phyloP scores from a whole-genome alignment of 345 rosid species.

The Excoecaria agallocha region DNA sequence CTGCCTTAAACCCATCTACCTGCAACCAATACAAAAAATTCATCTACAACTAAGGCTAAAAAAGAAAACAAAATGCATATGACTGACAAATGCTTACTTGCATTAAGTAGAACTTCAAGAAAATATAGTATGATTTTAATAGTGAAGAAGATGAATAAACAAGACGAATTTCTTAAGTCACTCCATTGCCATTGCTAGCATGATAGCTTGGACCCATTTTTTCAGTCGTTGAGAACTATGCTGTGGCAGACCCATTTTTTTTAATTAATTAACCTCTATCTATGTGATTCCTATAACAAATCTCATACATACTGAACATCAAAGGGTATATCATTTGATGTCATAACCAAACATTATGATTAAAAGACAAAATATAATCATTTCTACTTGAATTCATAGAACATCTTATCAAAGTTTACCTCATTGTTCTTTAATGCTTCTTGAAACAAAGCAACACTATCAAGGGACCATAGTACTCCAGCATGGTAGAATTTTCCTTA shows the following conservation, averaged over 20 bases:
- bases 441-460: conserved; percentile 53
- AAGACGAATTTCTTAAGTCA: not conserved
- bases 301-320: conserved; percentile 63
- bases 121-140: no score
- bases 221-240: not conserved
- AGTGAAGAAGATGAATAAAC: not conserved
- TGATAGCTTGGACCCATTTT: no score
- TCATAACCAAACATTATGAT: conserved; percentile 29
- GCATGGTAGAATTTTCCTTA: conserved; percentile 38
- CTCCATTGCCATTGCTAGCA: no score
- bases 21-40: conserved; percentile 19
- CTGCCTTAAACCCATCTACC: conserved; percentile 67
- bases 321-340: conserved; percentile 72
- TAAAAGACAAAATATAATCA: not conserved
- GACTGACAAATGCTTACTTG: no score
- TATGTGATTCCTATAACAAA: not conserved
- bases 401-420: conserved; percentile 37
- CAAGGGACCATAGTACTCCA: conserved; percentile 56
- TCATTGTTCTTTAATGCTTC: conserved; percentile 75
- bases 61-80: no score
- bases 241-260: not conserved
- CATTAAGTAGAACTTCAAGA: not conserved
- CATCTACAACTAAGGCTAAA: not conserved
- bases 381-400: not conserved
- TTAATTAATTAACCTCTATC: not conserved